Percentiles rank a stretch among this genome's conserved stretches.
Conservation (phyloP, 768 basidiomycete genomes). For the Leccinum olivaceopallidum region DNA sequence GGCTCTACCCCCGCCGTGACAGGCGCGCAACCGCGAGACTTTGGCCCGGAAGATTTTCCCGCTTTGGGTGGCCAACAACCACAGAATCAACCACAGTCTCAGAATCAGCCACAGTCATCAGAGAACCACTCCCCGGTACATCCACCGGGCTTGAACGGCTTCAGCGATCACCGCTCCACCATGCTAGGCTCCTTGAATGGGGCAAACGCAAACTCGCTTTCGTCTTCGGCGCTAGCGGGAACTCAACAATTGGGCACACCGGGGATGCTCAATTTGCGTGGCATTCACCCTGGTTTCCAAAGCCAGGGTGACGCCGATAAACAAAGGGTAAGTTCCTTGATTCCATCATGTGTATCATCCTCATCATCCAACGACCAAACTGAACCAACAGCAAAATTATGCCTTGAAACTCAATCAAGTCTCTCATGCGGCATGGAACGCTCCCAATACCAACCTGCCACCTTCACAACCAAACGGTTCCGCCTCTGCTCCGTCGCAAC, state of each 20-base stretch:
- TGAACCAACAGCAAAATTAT: slow-evolving; percentile 51
- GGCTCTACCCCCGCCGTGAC: slow-evolving; percentile 20
- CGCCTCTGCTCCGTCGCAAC: slow-evolving; percentile 21
- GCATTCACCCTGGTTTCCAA: slow-evolving; percentile 46
- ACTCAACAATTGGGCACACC: slow-evolving; percentile 56
- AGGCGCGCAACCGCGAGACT: slow-evolving; percentile 36
- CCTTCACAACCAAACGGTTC: slow-evolving; percentile 32
- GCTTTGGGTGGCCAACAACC: slow-evolving; percentile 53
- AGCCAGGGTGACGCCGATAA: slow-evolving; percentile 67
- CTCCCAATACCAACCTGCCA: slow-evolving; percentile 49
- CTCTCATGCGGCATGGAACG: slow-evolving; percentile 65
- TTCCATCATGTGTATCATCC: not conserved
- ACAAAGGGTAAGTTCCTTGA: slow-evolving; percentile 52
- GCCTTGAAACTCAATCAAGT: slow-evolving; percentile 64
- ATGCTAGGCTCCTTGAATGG: slow-evolving; percentile 51
- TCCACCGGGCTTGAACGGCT: slow-evolving; percentile 81
- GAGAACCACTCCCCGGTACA: slow-evolving; percentile 42
- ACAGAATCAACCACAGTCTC: slow-evolving; percentile 27
- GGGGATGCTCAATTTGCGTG: slow-evolving; percentile 62
- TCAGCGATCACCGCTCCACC: slow-evolving; percentile 53
- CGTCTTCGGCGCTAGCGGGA: slow-evolving; percentile 37
- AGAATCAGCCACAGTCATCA: slow-evolving; percentile 33
- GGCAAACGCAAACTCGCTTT: slow-evolving; percentile 14
- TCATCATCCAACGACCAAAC: not conserved
- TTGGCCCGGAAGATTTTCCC: slow-evolving; percentile 89